These are phyloP conservation scores for Kwoniella sp. DNA, from an alignment of 768 basidiomycete species.

Conservation along the genomic window DNA sequence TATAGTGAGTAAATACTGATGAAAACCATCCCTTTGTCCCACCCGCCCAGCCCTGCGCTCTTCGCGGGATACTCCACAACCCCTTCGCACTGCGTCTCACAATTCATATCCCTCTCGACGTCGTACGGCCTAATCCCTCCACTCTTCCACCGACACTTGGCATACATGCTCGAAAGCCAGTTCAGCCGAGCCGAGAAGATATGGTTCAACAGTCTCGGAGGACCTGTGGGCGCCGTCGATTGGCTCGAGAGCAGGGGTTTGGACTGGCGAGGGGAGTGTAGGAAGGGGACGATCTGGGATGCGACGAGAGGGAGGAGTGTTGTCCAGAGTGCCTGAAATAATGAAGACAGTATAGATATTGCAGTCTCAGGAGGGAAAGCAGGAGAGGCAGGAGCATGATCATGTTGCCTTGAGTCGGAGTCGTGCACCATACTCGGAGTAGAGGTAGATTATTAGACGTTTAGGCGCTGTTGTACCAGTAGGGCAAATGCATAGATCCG, in stretches of 20 bases:
- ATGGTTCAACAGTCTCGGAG: slow-evolving; percentile 57
- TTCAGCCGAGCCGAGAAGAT: slow-evolving; percentile 55
- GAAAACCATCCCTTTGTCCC: too few species aligned
- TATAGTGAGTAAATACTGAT: neutral
- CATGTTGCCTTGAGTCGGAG: too few species aligned
- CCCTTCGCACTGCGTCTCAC: slow-evolving; percentile 56
- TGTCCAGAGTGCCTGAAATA: neutral
- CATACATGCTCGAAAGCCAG: slow-evolving; percentile 58
- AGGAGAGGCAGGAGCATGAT: too few species aligned
- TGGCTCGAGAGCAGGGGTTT: slow-evolving; percentile 56
- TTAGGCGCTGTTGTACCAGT: too few species aligned
- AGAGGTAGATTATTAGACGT: too few species aligned
- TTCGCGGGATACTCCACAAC: slow-evolving; percentile 58
- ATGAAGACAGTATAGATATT: too few species aligned
- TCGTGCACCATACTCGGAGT: too few species aligned
- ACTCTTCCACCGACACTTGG: slow-evolving; percentile 60
- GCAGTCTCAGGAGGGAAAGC: too few species aligned
- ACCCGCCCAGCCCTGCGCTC: slow-evolving; percentile 50
- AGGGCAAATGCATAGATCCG: too few species aligned
- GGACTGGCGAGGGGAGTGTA: slow-evolving; percentile 16
- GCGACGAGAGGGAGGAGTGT: slow-evolving; percentile 29
- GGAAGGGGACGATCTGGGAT: slow-evolving; percentile 40
- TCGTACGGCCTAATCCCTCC: slow-evolving; percentile 58
- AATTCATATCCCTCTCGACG: slow-evolving; percentile 56
- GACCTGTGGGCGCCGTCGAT: slow-evolving; percentile 57